Base-by-base conservation (phyloP, 1,284 basidiomycete genomes). In the Xerocomus nothofagi region DNA sequence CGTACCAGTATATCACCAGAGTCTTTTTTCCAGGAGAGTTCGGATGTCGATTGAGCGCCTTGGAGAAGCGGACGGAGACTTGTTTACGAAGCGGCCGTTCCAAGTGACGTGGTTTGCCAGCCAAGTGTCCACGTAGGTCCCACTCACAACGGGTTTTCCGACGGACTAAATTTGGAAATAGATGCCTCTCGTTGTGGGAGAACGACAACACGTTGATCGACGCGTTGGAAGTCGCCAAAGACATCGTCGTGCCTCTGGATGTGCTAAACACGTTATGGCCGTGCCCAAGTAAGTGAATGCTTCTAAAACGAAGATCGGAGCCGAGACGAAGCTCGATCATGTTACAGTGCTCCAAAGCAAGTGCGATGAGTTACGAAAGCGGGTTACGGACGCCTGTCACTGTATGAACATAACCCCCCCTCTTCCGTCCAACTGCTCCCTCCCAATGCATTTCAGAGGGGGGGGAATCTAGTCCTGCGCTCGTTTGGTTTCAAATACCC, bases 241-340 rank as follows among this genome's bases (percentile, higher is more conserved):
- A 75, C 0, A 79, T 89, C 53, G 70, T 88, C 18, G 65, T 76
- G 7, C 77, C 82, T 5, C 71, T 87, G 24, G 84, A 90, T 51
- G 78, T 81, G 20, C 73, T 88, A 63, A 84, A 81, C 57, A 75
- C 73, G 17, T 69, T 89, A 29, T 91, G 87, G 87, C 86, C 84
- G 4, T 88, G 82, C 60, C 69, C 73, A 47, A 70, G 86, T 87
- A 63, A 61, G 79, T 54, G 23, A 41, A 53, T 21, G 10, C 32
- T 44, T 48, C 10, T 47, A 8, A 20, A 40, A 41, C 17, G 3
- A 50, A 45, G 26, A 30, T 30, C 50, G 49, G 39, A 40, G 30
- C 44, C 48, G 48, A 54, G 42, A 46, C 12, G 30, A 59, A 33
- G 21, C 20, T 27, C 26, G 40, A 53, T 39, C 17, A 14, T 37